A percentile compares a stretch with the other conserved stretches of the same genome.
Evolutionary conservation across 2,329 filamentous ascomycete genomes (phyloP).

Genomic region (Hawksworthiomyces lignivorus): DNA sequence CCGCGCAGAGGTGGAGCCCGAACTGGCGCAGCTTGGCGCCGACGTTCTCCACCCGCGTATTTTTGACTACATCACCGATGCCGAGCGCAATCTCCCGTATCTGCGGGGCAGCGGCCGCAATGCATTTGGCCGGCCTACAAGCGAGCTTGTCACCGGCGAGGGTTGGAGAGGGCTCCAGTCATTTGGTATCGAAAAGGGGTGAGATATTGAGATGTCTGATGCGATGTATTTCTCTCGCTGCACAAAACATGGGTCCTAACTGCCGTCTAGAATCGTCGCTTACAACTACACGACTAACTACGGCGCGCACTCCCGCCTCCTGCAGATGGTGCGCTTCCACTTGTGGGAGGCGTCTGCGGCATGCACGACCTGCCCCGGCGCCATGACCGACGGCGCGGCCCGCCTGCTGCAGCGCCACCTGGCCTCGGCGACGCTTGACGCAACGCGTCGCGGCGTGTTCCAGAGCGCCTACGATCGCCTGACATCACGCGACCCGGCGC

Average conservation of each 20-base stretch:
- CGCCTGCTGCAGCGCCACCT: slow-evolving; percentile 41
- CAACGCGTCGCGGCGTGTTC: slow-evolving; percentile 34
- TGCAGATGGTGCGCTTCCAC: slow-evolving; percentile 53
- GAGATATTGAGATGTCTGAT: too few species aligned
- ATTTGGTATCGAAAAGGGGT: slow-evolving; percentile 50
- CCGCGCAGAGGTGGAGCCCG: slow-evolving; percentile 30
- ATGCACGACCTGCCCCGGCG: slow-evolving; percentile 56
- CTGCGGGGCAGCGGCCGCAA: slow-evolving; percentile 49
- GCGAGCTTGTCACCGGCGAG: slow-evolving; percentile 54
- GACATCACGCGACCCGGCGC: slow-evolving; percentile 39
- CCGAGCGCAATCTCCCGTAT: slow-evolving; percentile 57
- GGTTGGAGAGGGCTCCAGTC: slow-evolving; percentile 59
- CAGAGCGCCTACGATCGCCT: slow-evolving; percentile 46
- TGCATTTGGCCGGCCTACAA: slow-evolving; percentile 52
- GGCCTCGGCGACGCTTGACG: slow-evolving; percentile 16
- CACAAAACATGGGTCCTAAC: too few species aligned
- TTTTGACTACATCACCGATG: slow-evolving; percentile 53
- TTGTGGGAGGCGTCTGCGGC: slow-evolving; percentile 54
- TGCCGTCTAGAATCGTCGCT: slow-evolving; percentile 42
- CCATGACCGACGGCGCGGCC: slow-evolving; percentile 59
- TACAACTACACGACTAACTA: slow-evolving; percentile 50
- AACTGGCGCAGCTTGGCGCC: slow-evolving; percentile 40
- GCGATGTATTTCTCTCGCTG: background rate
- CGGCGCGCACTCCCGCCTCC: slow-evolving; percentile 43
- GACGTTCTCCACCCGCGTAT: slow-evolving; percentile 46